Evolutionary conservation across 2,329 filamentous ascomycete genomes (phyloP).

Genomic region (Graphilbum ipis-grandicollis): DNA sequence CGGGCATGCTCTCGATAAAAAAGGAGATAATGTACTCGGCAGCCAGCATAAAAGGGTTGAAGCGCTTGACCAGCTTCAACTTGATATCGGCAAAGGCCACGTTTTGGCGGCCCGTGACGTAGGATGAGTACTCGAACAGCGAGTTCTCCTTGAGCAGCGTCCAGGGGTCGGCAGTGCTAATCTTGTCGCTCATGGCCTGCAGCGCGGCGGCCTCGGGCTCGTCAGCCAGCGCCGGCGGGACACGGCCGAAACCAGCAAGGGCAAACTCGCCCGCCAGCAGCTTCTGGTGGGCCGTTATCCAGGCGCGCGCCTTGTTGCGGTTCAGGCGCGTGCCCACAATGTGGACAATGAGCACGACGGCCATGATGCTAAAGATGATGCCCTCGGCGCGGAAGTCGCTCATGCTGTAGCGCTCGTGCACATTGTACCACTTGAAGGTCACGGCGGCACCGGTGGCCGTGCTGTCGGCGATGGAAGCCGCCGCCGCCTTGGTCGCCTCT

Average conservation of each 20-base stretch:
- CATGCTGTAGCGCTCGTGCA: slow-evolving; percentile 76
- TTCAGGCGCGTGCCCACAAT: slow-evolving; percentile 68
- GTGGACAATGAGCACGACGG: slow-evolving; percentile 61
- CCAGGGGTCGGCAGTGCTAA: slow-evolving; percentile 23
- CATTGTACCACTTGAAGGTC: slow-evolving; percentile 88
- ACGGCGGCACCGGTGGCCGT: slow-evolving; percentile 18
- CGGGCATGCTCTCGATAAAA: slow-evolving; percentile 59
- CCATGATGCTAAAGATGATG: slow-evolving; percentile 58
- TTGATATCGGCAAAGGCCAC: slow-evolving; percentile 79
- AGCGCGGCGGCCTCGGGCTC: slow-evolving; percentile 43
- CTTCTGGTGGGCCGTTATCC: slow-evolving; percentile 60
- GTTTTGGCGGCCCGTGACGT: slow-evolving; percentile 85
- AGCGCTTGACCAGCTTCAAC: slow-evolving; percentile 66
- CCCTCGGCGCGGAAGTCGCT: slow-evolving; percentile 81
- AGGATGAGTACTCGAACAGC: slow-evolving; percentile 69
- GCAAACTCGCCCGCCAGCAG: slow-evolving; percentile 69
- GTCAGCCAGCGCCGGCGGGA: slow-evolving; percentile 19
- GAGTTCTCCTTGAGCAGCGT: slow-evolving; percentile 69
- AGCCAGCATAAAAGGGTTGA: slow-evolving; percentile 51
- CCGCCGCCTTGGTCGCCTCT: slow-evolving; percentile 19
- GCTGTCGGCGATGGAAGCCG: slow-evolving; percentile 22
- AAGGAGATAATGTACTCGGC: slow-evolving; percentile 55
- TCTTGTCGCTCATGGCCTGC: slow-evolving; percentile 29
- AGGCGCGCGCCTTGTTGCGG: slow-evolving; percentile 60
- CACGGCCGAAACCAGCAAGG: slow-evolving; percentile 60